These are phyloP conservation scores for Candida ficus DNA, from an alignment of 805 yeast species.

Conservation along the genomic window DNA sequence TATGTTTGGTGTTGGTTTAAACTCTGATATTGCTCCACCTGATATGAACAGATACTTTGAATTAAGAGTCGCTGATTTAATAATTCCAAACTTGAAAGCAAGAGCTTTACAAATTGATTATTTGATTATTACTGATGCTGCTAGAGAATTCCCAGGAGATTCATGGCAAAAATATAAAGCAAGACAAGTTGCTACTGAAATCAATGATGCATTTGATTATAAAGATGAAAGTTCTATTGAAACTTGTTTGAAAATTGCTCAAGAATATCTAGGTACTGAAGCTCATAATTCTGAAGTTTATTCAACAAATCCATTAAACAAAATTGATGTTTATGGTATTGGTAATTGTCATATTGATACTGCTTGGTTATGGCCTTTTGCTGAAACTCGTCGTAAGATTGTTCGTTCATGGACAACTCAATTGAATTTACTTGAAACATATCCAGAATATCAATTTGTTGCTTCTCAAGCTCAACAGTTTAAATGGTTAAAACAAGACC, in stretches of 20 bases:
- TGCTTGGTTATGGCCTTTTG: conserved; percentile 99
- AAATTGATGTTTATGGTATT: conserved; percentile 68
- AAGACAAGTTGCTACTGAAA: conserved; percentile 68
- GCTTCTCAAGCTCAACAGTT: conserved; percentile 97
- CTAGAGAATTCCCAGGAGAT: conserved; percentile 73
- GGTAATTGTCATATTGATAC: conserved; percentile 98
- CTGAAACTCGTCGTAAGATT: conserved; percentile 87
- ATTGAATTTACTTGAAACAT: conserved; percentile 72
- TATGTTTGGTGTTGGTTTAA: conserved; percentile 77
- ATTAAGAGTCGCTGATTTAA: conserved; percentile 66
- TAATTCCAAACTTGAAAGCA: conserved; percentile 77
- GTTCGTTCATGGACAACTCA: conserved; percentile 96
- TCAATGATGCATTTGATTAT: conserved; percentile 81
- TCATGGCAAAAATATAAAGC: conserved; percentile 85
- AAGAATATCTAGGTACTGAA: conserved; percentile 56
- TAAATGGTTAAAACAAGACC: conserved; percentile 83
- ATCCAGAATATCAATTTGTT: conserved; percentile 90
- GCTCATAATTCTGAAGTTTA: conserved; percentile 64
- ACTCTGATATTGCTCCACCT: conserved; percentile 60
- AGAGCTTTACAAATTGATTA: conserved; percentile 74
- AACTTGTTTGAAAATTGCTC: conserved; percentile 63
- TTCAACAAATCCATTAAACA: conserved; percentile 28
- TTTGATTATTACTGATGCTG: conserved; percentile 87
- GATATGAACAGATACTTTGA: conserved; percentile 68
- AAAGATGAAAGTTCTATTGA: conserved; percentile 50